Evolutionary conservation across 345 rosid species (phyloP), one percentile per base, ranked within the genome.

Genomic region (Citrus reticulata): DNA sequence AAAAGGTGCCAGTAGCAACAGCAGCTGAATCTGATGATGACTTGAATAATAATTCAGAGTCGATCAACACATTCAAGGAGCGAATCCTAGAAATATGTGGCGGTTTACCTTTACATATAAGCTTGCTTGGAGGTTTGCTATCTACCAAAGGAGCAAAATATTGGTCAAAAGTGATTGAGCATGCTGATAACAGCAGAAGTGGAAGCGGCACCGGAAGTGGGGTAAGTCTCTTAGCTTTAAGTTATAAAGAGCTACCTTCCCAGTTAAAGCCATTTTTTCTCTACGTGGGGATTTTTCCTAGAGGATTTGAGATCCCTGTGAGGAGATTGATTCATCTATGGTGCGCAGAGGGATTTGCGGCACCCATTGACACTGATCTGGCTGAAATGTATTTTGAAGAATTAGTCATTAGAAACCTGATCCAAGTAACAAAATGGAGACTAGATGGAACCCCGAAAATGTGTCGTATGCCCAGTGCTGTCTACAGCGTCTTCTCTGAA

Each of bases 271-370:
- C 55, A 8, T 84, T 86, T 60, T 70, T 88, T 60, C 85, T 78
- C 64, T 86, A 81, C 59, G 11, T 88, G 4, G 73, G 83, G 11
- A 73, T 83, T 49, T 88, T 88, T 11, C 89, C 87, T 0, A 79
- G 60, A 70, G 71, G 24, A n/a, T 54, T 32, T 34, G 79, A 49
- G 27, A 77, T 86, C 49, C 87, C 91, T 7, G 71, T 83, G 8
- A 82, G 91, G 70, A 78, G 91, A 71, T 46, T 88, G 78, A 55
- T 67, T 46, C 76, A 58, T 60, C 42, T 81, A 51, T 86, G 89
- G 89, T 75, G 75, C 39, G 83, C 89, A 0, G 6, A 34, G 35
- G 35, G 35, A 0, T 5, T 34, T 25, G 68, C 25, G 16, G 24
- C 5, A 4, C 10, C 24, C 0, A 14, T 64, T 35, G 51, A 37